Evolutionary conservation across 352 stramenopile genomes (phyloP), one percentile per base, ranked within the genome.

Genomic region (Phytophthora lateralis): DNA sequence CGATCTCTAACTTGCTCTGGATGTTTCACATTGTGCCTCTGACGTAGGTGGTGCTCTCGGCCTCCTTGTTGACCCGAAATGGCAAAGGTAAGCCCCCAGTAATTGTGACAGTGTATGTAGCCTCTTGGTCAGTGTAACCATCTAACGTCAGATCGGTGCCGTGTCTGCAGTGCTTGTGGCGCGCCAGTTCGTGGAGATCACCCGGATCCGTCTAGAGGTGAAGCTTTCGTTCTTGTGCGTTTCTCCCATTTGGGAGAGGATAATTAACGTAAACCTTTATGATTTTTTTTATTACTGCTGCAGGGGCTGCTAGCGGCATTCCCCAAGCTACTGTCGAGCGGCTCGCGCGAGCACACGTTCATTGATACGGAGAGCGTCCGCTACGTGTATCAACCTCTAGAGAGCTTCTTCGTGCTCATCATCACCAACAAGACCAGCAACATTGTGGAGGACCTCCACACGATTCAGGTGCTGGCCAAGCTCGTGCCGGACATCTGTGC

Each of bases 371-470:
- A 99, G 57, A 97, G 88, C 55, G 97, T 99, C 51, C 85, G 87
- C 55, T 99, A 99, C 62, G 97, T 99, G 54, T 99, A 99, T 76
- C 97, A 99, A 67, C 97, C 97, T 20, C 89, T 99, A 26, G 98
- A 99, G 72, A 97, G 88, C 52, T 97, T 99, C 56, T 99, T 98
- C 72, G 82, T 99, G 46, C 76, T 99, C 9, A 91, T 99, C 45
- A 98, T 99, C 50, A 99, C 98, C 38, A 99, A 98, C 74, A 99
- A 99, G 83, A 98, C 92, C 50, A 98, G 88, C 54, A 99, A 99
- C 80, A 99, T 99, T 73, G 97, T 99, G 39, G 94, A 99, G 71
- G 98, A 99, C 80, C 71, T 99, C 60, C 96, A 98, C 56, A 99
- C 97, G 34, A 93, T 99, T 32, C 93, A 98, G 55, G 69, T 99